Percentiles rank a stretch among this genome's conserved stretches.
phyloP scores from a whole-genome alignment of 208 protist species.

The Vickermania spadyakhi region DNA sequence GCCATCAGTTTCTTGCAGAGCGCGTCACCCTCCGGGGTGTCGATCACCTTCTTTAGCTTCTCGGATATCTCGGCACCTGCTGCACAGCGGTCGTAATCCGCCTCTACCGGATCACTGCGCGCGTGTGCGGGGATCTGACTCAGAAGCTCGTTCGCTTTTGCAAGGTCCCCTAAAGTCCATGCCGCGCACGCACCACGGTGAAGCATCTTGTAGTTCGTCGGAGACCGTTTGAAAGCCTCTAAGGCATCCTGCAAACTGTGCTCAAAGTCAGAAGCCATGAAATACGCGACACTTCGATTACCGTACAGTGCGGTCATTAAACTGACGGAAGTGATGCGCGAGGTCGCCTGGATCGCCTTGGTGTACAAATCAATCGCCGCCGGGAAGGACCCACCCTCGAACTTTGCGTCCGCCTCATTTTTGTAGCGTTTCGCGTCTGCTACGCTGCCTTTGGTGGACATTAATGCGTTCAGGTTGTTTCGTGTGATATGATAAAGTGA shows the following conservation, averaged over 20 bases:
- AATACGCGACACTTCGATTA: conserved; percentile 82
- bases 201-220: conserved; percentile 61
- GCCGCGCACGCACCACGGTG: conserved; percentile 70
- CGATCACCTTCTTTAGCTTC: conserved; percentile 27
- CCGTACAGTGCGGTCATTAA: conserved; percentile 63
- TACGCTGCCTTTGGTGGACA: too few relatives aligned
- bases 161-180: conserved; percentile 69
- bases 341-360: conserved; percentile 57
- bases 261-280: conserved; percentile 75
- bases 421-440: conserved; percentile 27
- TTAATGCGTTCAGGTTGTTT: too few relatives aligned
- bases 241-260: conserved; percentile 80
- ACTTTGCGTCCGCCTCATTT: conserved; percentile 66
- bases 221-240: conserved; percentile 60
- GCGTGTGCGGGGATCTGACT: conserved; percentile 27
- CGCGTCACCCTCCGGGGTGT: conserved; percentile 65
- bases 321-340: conserved; percentile 42
- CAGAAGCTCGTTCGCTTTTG: conserved; percentile 46
- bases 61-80: conserved; percentile 47
- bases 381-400: conserved; percentile 74
- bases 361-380: conserved; percentile 79
- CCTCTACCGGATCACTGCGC: conserved; percentile 21
- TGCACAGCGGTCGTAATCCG: conserved; percentile 45
- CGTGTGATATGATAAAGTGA: too few relatives aligned
- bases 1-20: conserved; percentile 68